These are phyloP conservation scores for Porodaedalea pini DNA, from an alignment of 1,284 basidiomycete species.

Conservation along the genomic window DNA sequence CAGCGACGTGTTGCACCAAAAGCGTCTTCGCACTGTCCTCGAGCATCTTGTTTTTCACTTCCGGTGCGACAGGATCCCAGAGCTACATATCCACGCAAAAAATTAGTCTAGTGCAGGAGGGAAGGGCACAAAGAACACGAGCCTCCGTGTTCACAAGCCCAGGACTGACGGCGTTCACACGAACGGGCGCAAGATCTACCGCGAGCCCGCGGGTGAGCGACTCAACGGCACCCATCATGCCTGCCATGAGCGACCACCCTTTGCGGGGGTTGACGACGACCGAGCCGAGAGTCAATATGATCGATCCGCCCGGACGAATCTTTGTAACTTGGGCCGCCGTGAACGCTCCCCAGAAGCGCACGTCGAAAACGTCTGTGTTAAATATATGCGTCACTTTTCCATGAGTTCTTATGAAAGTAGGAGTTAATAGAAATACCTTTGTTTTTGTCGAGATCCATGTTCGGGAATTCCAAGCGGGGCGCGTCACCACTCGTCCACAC, in stretches of 20 bases:
- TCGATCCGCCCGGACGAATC: constrained; percentile 20
- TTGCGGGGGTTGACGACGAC: constrained; percentile 19
- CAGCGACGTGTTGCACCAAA: too few relatives aligned
- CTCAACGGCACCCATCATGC: constrained; percentile 22
- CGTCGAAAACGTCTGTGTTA: too few relatives aligned
- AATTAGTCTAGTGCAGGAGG: not conserved
- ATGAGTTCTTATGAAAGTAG: too few relatives aligned
- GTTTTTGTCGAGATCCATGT: constrained; percentile 14
- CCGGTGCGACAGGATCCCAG: constrained; percentile 20
- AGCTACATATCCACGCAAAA: constrained; percentile 20
- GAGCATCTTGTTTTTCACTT: constrained; percentile 10
- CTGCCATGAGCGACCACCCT: constrained; percentile 18
- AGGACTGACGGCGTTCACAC: constrained; percentile 23
- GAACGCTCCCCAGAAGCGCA: too few relatives aligned
- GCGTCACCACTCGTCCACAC: constrained; percentile 23
- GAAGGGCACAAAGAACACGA: constrained; percentile 3
- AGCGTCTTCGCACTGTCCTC: constrained; percentile 9
- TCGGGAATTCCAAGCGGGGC: constrained; percentile 10
- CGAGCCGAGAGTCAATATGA: constrained; percentile 23
- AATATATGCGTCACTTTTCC: too few relatives aligned
- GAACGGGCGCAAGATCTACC: constrained; percentile 24
- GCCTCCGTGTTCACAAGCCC: too few relatives aligned
- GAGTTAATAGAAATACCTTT: constrained; percentile 15
- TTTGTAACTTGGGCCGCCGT: constrained; percentile 22
- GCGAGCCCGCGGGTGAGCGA: constrained; percentile 22